Evolutionary conservation across 1,139 yeast genomes (phyloP), one percentile per base, ranked within the genome.

Genomic region (Taphrina betulina): DNA sequence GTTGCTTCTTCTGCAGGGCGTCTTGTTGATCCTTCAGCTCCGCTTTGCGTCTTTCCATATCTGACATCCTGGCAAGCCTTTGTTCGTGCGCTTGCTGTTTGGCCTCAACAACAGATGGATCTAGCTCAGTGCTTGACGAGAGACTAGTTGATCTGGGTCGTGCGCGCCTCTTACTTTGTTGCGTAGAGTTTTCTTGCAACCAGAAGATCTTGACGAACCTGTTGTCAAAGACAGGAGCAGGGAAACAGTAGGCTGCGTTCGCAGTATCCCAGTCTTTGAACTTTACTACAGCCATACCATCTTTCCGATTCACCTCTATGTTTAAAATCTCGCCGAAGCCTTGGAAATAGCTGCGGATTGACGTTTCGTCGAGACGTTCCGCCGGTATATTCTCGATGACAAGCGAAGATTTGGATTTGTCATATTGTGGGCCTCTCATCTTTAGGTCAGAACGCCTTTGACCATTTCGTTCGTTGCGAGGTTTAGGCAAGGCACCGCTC

Each of bases 121-220:
- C 66, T 43, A 74, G 67, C 3, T 68, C 70, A 56, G 56, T 22
- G 52, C 14, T 34, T 31, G 19, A 7, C 12, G 31, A 26, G 7
- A 7, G 31, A 26, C 31, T 26, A 12, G 10, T 12, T 12, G 34
- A 17, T 23, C 22, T 43, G 17, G 14, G 29, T 17, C 38, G 20
- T 5, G 16, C 26, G n/a, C n/a, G n/a, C n/a, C n/a, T n/a, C n/a
- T n/a, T n/a, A n/a, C n/a, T n/a, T n/a, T n/a, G n/a, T 34, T 23
- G 26, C 14, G 38, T 19, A 24, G 23, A 38, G 38, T 60, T 34
- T 58, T 51, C 19, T 41, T 45, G 34, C 44, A 73, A 69, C 75
- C 77, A 76, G 64, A 66, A 75, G 28, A 77, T 71, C 63, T 75
- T 76, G 60, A 77, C 73, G 60, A 76, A 76, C 51, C 80, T 70